Evolutionary conservation across 257 asterid genomes (phyloP).

Genomic region (Lycium ferocissimum): DNA sequence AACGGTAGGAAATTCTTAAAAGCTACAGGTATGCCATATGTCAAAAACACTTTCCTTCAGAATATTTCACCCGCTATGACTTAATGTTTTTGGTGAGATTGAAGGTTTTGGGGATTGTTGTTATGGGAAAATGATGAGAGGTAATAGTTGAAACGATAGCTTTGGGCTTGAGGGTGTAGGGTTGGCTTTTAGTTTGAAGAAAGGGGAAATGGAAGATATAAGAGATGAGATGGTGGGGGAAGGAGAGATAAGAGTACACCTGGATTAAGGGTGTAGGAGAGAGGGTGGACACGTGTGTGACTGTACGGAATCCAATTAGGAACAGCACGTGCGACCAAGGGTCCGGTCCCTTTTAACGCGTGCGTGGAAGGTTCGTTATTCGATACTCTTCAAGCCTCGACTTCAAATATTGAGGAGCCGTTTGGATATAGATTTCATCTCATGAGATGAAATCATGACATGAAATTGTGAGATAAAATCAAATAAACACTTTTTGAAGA

Average conservation of each 20-base stretch:
- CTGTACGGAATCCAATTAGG: slow-evolving; percentile 52
- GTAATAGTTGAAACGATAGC: neutral
- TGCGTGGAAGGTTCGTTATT: slow-evolving; percentile 50
- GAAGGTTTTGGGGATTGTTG: neutral
- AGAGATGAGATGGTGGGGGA: slow-evolving; percentile 32
- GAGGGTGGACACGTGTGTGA: slow-evolving; percentile 63
- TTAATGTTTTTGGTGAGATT: neutral
- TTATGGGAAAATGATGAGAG: neutral
- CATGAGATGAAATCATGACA: too few species aligned
- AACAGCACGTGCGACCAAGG: slow-evolving; percentile 70
- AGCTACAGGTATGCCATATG: too few species aligned
- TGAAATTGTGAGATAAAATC: too few species aligned
- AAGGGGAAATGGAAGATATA: slow-evolving; percentile 16
- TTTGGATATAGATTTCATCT: too few species aligned
- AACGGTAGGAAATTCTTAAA: too few species aligned
- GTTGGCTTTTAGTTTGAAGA: neutral
- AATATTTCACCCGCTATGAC: too few species aligned
- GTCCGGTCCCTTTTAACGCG: slow-evolving; percentile 72
- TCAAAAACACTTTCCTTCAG: too few species aligned
- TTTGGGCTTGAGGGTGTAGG: neutral
- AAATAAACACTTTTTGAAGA: too few species aligned
- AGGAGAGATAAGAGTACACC: neutral
- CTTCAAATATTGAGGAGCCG: too few species aligned
- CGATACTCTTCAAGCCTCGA: neutral
- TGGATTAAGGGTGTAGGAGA: slow-evolving; percentile 36